Base-by-base conservation (phyloP, 768 basidiomycete species). In the Xerocomus spinulosus region DNA sequence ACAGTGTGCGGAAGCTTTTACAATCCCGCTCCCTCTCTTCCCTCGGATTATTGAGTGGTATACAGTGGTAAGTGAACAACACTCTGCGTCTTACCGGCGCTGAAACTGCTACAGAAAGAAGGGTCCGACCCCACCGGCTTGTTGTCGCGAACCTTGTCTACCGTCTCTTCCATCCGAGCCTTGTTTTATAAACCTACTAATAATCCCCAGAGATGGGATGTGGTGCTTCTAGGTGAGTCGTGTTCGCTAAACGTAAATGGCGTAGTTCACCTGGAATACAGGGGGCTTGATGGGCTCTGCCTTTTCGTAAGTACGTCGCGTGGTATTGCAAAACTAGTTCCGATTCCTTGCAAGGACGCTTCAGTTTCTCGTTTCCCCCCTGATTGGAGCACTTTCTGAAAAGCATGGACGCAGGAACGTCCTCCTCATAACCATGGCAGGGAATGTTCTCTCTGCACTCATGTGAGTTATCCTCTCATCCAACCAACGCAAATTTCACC, bases 31-130 rank as follows among this genome's bases (percentile, higher is more conserved):
- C n/a, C 95, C 95, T 18, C 79, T 97, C 25, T 97, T 97, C 68
- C 95, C 95, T n/a, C 82, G 94, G n/a, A 74, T 98, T 42, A 93
- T 96, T 35, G 85, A 94, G 70, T 92, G 87, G 87, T 94, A 92
- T 63, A 84, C 83, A 1, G 67, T 81, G 62, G 88, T 86, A 54
- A 58, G 79, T 66, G 34, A 14, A 9, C 6, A 0, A 15, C 5
- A 3, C 18, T 7, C 13, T 26, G 17, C 26, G 4, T 28, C 8
- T 33, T 30, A 12, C 6, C 10, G 9, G n/a, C 37, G 2, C 45
- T 50, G 23, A 54, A 4, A 44, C 46, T 48, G 41, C 10, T 38
- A 25, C 59, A 92, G 80, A 78, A 85, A 54, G 92, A 96, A 70
- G 72, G 78, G 25, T 77, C 83, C 23, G 74, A 86, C 54, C 76